phyloP scores from a whole-genome alignment of 2,329 filamentous ascomycete genomes.

The Aureobasidium sp. region DNA sequence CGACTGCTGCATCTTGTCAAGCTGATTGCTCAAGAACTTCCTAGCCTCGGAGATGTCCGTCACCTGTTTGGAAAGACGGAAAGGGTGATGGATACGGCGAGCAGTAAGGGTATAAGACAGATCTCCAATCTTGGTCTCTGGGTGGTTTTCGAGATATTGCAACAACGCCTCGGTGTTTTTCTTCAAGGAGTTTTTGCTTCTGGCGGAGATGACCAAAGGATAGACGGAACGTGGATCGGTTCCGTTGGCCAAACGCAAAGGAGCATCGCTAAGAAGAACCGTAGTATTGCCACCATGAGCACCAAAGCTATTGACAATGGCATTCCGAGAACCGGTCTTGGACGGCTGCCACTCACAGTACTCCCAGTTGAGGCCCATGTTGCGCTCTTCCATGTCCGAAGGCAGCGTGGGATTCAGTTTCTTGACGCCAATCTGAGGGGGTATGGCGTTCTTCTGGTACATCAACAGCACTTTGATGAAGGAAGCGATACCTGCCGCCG shows the following conservation, averaged over 20 bases:
- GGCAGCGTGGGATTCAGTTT: conserved; percentile 46
- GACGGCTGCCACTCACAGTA: not conserved
- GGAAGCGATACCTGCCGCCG: conserved; percentile 39
- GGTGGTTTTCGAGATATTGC: not conserved
- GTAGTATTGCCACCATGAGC: conserved; percentile 67
- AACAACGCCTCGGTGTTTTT: conserved; percentile 42
- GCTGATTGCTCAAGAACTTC: not conserved
- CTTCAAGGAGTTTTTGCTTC: conserved; percentile 41
- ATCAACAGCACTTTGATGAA: conserved; percentile 60
- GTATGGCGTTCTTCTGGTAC: conserved; percentile 56
- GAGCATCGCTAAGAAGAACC: conserved; percentile 57
- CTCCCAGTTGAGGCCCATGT: not conserved
- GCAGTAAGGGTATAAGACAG: not conserved
- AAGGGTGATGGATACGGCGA: not conserved
- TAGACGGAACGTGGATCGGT: conserved; percentile 51
- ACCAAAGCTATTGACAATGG: conserved; percentile 60
- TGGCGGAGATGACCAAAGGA: conserved; percentile 53
- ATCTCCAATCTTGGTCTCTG: not conserved
- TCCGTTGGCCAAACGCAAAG: conserved; percentile 28
- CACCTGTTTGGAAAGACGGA: not conserved
- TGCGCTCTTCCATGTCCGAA: conserved; percentile 6
- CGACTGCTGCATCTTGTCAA: not conserved
- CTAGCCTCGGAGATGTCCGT: not conserved
- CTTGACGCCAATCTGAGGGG: conserved; percentile 63
- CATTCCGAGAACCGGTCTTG: conserved; percentile 28